phyloP scores from a whole-genome alignment of 164 flowering plant species.

The Aristolochia fimbriata region DNA sequence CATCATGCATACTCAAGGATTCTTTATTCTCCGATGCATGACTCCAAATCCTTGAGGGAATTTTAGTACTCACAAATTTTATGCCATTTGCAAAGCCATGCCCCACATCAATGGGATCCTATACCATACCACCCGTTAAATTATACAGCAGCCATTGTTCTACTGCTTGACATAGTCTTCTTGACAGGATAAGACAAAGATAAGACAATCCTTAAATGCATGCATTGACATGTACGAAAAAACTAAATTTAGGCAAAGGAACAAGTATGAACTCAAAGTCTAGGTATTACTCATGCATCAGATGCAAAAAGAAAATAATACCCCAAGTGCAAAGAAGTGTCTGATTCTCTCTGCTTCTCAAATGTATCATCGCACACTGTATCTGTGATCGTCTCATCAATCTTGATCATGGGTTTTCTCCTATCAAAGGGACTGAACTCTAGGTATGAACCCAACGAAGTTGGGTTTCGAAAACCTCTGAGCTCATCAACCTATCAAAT shows the following conservation, averaged over 20 bases:
- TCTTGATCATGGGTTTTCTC: conserved; percentile 18
- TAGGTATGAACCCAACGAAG: conserved; percentile 24
- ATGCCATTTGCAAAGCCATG: too few relatives aligned
- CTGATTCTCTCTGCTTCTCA: conserved; percentile 48
- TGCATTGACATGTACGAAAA: neutral
- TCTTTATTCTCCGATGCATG: too few relatives aligned
- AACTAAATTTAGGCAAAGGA: neutral
- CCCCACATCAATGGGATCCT: too few relatives aligned
- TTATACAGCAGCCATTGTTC: neutral
- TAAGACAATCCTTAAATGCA: neutral
- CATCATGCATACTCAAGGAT: too few relatives aligned
- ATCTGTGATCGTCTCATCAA: conserved; percentile 20
- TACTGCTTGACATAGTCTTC: neutral
- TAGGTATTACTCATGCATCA: neutral
- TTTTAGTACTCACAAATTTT: too few relatives aligned
- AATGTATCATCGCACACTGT: conserved; percentile 17
- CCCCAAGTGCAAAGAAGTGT: conserved; percentile 72
- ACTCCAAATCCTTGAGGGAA: too few relatives aligned
- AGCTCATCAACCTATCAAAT: conserved; percentile 56
- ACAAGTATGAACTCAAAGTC: too few relatives aligned
- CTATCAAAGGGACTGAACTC: conserved; percentile 29
- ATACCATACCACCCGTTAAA: too few relatives aligned
- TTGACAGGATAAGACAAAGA: neutral
- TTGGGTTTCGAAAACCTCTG: conserved; percentile 27
- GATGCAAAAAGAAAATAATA: conserved; percentile 13